Evolutionary conservation across 2,329 filamentous ascomycete genomes (phyloP).

Genomic region (Pestalotiopsis sp.): DNA sequence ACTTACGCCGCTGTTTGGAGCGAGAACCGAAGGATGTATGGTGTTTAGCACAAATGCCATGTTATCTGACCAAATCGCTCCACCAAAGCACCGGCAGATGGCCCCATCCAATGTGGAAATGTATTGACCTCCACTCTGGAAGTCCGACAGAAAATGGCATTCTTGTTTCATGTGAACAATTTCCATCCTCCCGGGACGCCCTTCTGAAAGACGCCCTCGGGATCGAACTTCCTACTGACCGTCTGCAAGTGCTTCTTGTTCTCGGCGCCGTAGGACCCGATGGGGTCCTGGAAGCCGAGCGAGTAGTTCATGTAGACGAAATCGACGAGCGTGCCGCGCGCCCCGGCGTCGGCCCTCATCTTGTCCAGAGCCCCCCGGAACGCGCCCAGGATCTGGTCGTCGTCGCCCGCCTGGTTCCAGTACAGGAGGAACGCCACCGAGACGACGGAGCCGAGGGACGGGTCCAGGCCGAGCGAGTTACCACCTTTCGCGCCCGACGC

Average conservation of each 20-base stretch:
- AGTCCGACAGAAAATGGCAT: neutral
- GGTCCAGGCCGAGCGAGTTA: slow-evolving; percentile 14
- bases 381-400: slow-evolving; percentile 4
- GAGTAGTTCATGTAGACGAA: neutral
- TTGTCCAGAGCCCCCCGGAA: neutral
- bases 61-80: neutral
- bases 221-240: neutral
- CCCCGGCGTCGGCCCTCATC: neutral
- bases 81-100: neutral
- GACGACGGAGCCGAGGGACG: slow-evolving; percentile 11
- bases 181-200: neutral
- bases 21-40: neutral
- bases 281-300: neutral
- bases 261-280: neutral
- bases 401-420: slow-evolving; percentile 15
- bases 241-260: neutral
- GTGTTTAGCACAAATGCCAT: neutral
- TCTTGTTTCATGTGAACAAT: neutral
- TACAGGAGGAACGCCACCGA: slow-evolving; percentile 14
- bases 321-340: neutral
- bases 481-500: slow-evolving; percentile 12
- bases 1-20: neutral
- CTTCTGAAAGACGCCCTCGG: neutral
- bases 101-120: neutral
- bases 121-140: neutral